These are phyloP conservation scores for Lasiodiplodia hormozganensis DNA, from an alignment of 2,329 filamentous ascomycete species.

Conservation along the genomic window DNA sequence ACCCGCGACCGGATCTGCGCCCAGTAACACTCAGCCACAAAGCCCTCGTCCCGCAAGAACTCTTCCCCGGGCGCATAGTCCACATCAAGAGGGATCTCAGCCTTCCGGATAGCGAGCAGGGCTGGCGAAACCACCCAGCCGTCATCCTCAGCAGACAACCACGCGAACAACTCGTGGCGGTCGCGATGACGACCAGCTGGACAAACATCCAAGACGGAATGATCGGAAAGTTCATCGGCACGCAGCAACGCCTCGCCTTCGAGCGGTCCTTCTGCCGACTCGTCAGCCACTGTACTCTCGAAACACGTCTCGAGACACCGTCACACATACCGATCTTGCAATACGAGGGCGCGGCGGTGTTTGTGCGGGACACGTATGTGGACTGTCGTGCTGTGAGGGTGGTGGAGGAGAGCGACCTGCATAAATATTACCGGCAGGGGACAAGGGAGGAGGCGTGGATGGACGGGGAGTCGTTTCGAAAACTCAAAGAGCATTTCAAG, in stretches of 20 bases:
- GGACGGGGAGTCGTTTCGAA: background rate
- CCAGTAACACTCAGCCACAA: background rate
- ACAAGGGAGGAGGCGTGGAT: background rate
- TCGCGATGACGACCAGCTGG: too few species aligned
- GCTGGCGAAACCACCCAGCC: background rate
- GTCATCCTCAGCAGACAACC: background rate
- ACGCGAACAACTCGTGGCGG: too few species aligned
- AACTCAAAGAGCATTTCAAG: background rate
- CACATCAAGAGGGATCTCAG: background rate
- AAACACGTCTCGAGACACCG: too few species aligned
- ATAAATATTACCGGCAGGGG: background rate
- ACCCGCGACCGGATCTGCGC: too few species aligned
- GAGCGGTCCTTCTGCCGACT: too few species aligned
- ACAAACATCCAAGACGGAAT: too few species aligned
- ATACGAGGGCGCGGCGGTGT: background rate
- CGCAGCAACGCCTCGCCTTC: too few species aligned
- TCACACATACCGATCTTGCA: too few species aligned
- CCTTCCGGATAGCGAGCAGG: background rate
- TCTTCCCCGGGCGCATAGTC: background rate
- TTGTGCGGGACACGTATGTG: background rate
- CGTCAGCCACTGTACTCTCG: too few species aligned
- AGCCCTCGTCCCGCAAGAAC: background rate
- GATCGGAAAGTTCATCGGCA: too few species aligned
- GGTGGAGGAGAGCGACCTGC: background rate
- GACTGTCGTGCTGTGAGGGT: background rate